Conservation (phyloP, 176 grass and related monocot genomes). For the Eragrostis curvula region DNA sequence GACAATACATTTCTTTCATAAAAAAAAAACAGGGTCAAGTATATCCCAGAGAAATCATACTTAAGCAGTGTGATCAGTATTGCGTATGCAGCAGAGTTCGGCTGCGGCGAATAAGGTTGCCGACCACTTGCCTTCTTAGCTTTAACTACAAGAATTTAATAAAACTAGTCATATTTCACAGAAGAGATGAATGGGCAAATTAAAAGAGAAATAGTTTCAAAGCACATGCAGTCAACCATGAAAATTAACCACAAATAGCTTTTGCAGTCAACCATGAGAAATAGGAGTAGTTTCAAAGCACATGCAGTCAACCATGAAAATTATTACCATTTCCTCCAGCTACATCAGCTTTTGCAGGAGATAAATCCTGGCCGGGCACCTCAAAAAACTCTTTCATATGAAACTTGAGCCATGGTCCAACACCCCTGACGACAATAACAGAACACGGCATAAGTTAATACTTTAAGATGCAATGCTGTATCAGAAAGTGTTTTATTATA, state of each 20-base stretch:
- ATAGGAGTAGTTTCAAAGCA: neutral
- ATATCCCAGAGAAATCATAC: slow-evolving; percentile 40
- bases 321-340: slow-evolving; percentile 9
- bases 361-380: slow-evolving; percentile 22
- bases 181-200: neutral
- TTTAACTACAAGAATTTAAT: slow-evolving; percentile 46
- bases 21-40: slow-evolving; percentile 12
- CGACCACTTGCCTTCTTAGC: slow-evolving; percentile 63
- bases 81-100: slow-evolving; percentile 78
- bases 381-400: slow-evolving; percentile 71
- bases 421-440: slow-evolving; percentile 56
- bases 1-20: neutral
- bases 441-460: neutral
- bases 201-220: slow-evolving; percentile 2
- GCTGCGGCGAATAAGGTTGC: slow-evolving; percentile 69
- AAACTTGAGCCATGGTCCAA: slow-evolving; percentile 63
- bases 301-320: slow-evolving; percentile 9
- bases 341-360: slow-evolving; percentile 39
- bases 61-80: slow-evolving; percentile 79
- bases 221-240: neutral
- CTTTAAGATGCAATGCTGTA: neutral
- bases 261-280: neutral
- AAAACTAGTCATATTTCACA: neutral
- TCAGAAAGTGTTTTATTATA: neutral
- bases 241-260: slow-evolving; percentile 11